phyloP scores from a whole-genome alignment of 345 rosid genomes.

The Gynandropsis gynandra region DNA sequence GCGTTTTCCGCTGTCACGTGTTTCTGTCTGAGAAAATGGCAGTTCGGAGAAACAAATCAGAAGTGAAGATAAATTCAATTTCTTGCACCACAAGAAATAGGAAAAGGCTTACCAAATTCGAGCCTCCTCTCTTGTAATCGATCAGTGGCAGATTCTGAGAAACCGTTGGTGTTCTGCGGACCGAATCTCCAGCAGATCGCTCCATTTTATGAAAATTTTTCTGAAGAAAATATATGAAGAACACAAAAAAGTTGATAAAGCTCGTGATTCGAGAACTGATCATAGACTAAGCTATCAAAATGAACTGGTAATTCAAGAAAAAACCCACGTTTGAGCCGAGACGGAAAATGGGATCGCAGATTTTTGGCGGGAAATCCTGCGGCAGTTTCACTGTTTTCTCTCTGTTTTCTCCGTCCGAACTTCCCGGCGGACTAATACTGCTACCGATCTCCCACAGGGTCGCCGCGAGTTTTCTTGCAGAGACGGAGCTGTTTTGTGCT shows the following conservation, averaged over 20 bases:
- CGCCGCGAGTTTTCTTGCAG: conserved; percentile 88
- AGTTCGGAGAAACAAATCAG: neutral
- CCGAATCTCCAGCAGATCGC: conserved; percentile 3
- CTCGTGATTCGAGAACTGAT: neutral
- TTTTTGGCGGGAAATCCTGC: conserved; percentile 27
- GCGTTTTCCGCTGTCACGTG: conserved; percentile 28
- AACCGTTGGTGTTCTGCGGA: conserved; percentile 7
- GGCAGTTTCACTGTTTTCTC: conserved; percentile 25
- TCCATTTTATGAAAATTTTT: conserved; percentile 6
- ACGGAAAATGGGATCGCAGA: conserved; percentile 52
- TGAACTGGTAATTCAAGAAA: neutral
- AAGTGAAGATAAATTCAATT: neutral
- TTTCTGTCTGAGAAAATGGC: conserved; percentile 46
- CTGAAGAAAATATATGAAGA: neutral
- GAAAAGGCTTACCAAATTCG: conserved; percentile 21
- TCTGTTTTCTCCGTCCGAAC: conserved; percentile 31
- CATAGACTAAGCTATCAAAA: neutral
- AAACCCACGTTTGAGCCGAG: conserved; percentile 45
- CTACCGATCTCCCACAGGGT: conserved; percentile 78
- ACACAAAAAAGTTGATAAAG: neutral
- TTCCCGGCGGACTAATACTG: conserved; percentile 33
- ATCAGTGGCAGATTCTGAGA: conserved; percentile 11
- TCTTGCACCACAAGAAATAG: conserved; percentile 6
- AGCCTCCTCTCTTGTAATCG: conserved; percentile 14
- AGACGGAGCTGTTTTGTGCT: conserved; percentile 33